Conservation (phyloP, 139 green algal species). For the Dunaliella primolecta region DNA sequence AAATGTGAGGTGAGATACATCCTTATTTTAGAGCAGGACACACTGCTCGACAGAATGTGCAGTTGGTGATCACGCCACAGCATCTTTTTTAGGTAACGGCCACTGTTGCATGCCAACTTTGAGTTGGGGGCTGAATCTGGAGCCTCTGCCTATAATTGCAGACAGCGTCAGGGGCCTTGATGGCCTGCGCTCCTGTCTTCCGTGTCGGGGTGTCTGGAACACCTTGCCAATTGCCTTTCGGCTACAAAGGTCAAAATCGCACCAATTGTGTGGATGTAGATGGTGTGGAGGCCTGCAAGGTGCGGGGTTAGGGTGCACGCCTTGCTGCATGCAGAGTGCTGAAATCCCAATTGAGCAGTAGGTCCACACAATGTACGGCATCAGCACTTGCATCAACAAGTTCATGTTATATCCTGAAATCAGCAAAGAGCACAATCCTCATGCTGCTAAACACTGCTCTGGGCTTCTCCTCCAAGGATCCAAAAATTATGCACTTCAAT, state of each 20-base stretch:
- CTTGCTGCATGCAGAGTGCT: no score
- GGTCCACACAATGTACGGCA: not conserved
- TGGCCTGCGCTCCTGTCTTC: slow-evolving; percentile 25
- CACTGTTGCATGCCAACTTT: not conserved
- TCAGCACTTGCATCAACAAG: no score
- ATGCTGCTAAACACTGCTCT: no score
- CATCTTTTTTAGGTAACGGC: no score
- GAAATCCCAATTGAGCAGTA: not conserved
- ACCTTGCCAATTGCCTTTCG: slow-evolving; percentile 25
- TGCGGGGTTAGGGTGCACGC: no score
- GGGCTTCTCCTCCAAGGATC: no score
- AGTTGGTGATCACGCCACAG: not conserved
- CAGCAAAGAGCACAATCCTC: not conserved
- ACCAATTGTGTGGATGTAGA: slow-evolving; percentile 33
- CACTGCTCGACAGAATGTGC: not conserved
- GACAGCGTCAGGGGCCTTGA: slow-evolving; percentile 14
- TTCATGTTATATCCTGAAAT: not conserved
- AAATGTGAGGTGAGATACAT: not conserved
- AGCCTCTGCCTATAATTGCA: not conserved
- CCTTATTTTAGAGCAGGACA: not conserved
- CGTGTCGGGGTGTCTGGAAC: not conserved
- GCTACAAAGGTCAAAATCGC: slow-evolving; percentile 12
- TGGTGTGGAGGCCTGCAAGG: slow-evolving; percentile 33
- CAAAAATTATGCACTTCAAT: no score
- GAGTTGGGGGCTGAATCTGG: not conserved